Evolutionary conservation across 768 basidiomycete species (phyloP).

Genomic region (Pulveroboletus sp.): DNA sequence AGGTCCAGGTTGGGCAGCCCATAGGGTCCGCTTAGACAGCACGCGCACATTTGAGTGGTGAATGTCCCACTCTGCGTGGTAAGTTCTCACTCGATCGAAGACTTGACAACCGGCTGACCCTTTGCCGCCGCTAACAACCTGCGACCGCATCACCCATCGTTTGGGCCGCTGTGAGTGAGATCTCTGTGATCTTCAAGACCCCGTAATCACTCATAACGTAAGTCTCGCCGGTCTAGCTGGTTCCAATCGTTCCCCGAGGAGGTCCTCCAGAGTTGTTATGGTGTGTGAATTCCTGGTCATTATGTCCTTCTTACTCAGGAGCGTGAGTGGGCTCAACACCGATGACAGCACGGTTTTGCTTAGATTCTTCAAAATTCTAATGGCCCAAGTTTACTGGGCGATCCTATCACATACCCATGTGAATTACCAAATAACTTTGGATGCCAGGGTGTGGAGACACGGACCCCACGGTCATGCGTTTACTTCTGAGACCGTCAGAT

Average conservation of each 20-base stretch:
- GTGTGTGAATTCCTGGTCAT: too few species aligned
- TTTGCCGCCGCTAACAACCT: not conserved
- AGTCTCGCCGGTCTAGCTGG: too few species aligned
- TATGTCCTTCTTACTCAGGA: not conserved
- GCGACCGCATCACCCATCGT: not conserved
- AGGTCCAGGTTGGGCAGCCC: too few species aligned
- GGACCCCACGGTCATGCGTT: not conserved
- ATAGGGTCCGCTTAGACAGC: too few species aligned
- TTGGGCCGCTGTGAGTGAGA: slow-evolving; percentile 2
- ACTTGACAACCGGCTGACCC: slow-evolving; percentile 6
- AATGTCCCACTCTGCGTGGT: not conserved
- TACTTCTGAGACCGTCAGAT: slow-evolving; percentile 13
- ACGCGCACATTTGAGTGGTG: too few species aligned
- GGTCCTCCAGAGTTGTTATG: too few species aligned
- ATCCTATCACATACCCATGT: slow-evolving; percentile 16
- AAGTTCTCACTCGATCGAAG: not conserved
- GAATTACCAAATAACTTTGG: slow-evolving; percentile 1
- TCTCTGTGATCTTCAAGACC: not conserved
- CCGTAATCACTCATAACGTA: slow-evolving; percentile 3
- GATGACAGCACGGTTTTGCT: not conserved
- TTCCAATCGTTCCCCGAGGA: too few species aligned
- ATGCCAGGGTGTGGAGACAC: not conserved
- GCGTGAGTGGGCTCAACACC: not conserved
- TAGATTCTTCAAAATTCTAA: not conserved
- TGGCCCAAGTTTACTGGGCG: not conserved